Evolutionary conservation across 352 stramenopile genomes (phyloP).

Genomic region (Phytophthora palmivora): DNA sequence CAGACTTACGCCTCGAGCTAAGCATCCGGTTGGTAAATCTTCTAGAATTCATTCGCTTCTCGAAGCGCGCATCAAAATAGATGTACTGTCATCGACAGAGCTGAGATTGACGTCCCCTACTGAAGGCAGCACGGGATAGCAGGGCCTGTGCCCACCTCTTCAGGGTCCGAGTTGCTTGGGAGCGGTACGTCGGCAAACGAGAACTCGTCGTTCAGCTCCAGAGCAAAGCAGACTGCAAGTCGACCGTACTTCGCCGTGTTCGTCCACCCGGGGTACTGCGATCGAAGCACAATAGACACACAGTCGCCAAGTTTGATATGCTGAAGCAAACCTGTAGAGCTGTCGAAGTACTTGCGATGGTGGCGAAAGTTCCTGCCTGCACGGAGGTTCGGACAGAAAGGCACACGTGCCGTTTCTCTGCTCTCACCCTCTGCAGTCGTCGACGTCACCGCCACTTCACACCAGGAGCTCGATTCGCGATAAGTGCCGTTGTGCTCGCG

Average conservation of each 20-base stretch:
- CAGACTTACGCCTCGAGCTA: not conserved
- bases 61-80: not conserved
- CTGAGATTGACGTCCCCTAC: slow-evolving; percentile 14
- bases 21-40: not conserved
- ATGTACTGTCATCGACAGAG: not conserved
- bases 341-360: slow-evolving; percentile 60
- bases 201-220: slow-evolving; percentile 62
- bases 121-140: slow-evolving; percentile 37
- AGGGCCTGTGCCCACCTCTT: slow-evolving; percentile 5
- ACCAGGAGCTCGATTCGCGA: slow-evolving; percentile 64
- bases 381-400: slow-evolving; percentile 63
- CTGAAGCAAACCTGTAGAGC: slow-evolving; percentile 40
- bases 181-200: slow-evolving; percentile 47
- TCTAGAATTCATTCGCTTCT: slow-evolving; percentile 14
- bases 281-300: slow-evolving; percentile 65
- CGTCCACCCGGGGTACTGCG: slow-evolving; percentile 65
- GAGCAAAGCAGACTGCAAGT: slow-evolving; percentile 52
- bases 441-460: slow-evolving; percentile 58
- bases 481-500: slow-evolving; percentile 67
- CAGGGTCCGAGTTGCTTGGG: slow-evolving; percentile 20
- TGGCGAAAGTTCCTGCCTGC: slow-evolving; percentile 51
- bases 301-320: slow-evolving; percentile 50
- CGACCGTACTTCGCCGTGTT: slow-evolving; percentile 67
- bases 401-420: slow-evolving; percentile 34
- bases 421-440: slow-evolving; percentile 13